Base-by-base conservation (phyloP, 2,329 filamentous ascomycete species). In the Aureobasidium namibiae region DNA sequence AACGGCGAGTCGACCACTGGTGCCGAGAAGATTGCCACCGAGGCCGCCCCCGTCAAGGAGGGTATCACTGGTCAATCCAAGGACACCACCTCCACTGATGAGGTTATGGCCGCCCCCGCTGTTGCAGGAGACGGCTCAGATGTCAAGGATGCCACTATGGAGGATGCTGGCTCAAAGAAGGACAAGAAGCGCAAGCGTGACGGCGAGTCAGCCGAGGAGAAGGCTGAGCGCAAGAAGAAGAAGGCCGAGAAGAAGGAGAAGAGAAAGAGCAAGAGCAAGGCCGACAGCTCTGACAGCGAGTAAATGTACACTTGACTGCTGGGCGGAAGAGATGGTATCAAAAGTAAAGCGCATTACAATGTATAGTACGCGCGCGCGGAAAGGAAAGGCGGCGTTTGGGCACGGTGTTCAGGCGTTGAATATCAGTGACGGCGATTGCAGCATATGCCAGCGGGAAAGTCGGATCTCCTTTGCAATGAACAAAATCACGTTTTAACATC, bases 241-340 rank as follows among this genome's bases (percentile, higher is more conserved):
- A 90, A 90, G 81, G 94, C 89, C 80, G 83, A 89, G 72, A 86
- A 90, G 36, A 87, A 87, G 68, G 87, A 90, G 72, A 86, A 90
- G 34, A 86, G 87, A 68, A 86, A 89, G 70, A 85, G 65, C 56
- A 64, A 86, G 73, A 61, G 60, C 58, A 66, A 68, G 61, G 63
- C 61, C 36, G 66, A 66, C 61, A 58, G 56, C 57, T 72, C 74
- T 62, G 75, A 77, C 65, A 76, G 73, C 68, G 73, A 76, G 48
- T 65, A 66, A 60, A 36, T 18, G 5, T 23, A 33, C n/a, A 31
- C 24, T 29, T 23, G 34, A 39, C n/a, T 13, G 13, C 39, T 36
- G n/a, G 38, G 38, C n/a, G 50, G 50, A 26, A 53, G 24, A 2
- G n/a, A 45, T 18, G 39, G 18, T 33, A 24, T 13, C 10, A 56